Conservation (phyloP, 768 basidiomycete genomes). For the Trametes villosa region DNA sequence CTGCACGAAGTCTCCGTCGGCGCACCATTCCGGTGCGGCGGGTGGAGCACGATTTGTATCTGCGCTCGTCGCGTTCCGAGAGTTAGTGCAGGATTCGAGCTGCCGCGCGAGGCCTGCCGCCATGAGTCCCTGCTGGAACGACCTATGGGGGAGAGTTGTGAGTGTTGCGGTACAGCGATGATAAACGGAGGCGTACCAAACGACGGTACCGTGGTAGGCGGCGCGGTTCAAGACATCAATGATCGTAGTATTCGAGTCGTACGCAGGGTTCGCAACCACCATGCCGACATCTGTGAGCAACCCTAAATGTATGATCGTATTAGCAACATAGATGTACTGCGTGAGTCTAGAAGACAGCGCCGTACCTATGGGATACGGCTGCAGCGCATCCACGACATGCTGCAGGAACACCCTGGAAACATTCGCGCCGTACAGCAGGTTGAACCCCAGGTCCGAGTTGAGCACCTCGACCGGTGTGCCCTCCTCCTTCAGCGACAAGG, state of each 20-base stretch:
- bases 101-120: conserved; percentile 42
- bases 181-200: conserved; percentile 33
- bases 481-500: conserved; percentile 43
- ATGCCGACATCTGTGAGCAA: conserved; percentile 51
- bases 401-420: conserved; percentile 41
- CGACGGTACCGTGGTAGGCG: conserved; percentile 43
- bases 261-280: conserved; percentile 49
- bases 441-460: conserved; percentile 49
- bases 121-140: conserved; percentile 51
- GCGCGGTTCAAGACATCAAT: conserved; percentile 41
- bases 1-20: conserved; percentile 37
- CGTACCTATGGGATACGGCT: conserved; percentile 49
- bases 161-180: not conserved
- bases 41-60: conserved; percentile 1
- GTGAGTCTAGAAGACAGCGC: not conserved
- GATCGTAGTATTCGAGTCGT: conserved; percentile 46
- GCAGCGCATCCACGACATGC: conserved; percentile 43
- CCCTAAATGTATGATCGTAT: conserved; percentile 27
- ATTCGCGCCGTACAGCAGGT: conserved; percentile 44
- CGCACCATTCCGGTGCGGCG: conserved; percentile 43
- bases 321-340: not conserved
- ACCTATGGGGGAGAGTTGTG: conserved; percentile 25
- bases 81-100: conserved; percentile 17
- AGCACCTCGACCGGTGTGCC: conserved; percentile 47
- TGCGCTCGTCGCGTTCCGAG: conserved; percentile 28